phyloP scores from a whole-genome alignment of 116 monocot species.

The Posidonia oceanica region DNA sequence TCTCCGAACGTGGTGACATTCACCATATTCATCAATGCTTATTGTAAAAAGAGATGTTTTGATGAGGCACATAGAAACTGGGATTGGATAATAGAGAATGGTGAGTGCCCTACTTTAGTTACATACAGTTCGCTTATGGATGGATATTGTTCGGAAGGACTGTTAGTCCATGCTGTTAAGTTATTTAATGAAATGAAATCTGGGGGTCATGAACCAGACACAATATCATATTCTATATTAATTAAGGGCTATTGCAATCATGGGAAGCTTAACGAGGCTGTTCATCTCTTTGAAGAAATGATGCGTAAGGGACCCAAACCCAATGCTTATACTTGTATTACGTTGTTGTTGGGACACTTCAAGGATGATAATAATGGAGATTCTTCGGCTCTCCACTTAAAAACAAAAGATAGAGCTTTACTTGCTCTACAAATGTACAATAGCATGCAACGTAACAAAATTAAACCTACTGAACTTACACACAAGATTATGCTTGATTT shows the following conservation, averaged over 20 bases:
- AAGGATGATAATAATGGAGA: not conserved
- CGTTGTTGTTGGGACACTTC: slow-evolving; percentile 1
- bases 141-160: slow-evolving; percentile 18
- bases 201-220: slow-evolving; percentile 5
- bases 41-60: slow-evolving; percentile 11
- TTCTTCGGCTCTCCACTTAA: no score
- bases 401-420: not conserved
- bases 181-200: slow-evolving; percentile 10
- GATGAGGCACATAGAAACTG: slow-evolving; percentile 12
- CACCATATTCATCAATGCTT: slow-evolving; percentile 18
- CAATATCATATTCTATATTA: slow-evolving; percentile 8
- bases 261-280: slow-evolving; percentile 14
- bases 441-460: not conserved
- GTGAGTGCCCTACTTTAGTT: slow-evolving; percentile 15
- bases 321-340: slow-evolving; percentile 15
- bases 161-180: slow-evolving; percentile 7
- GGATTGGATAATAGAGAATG: slow-evolving; percentile 17
- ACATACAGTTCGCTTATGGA: slow-evolving; percentile 23
- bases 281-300: slow-evolving; percentile 14
- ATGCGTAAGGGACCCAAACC: slow-evolving; percentile 13
- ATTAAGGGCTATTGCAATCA: slow-evolving; percentile 12
- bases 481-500: slow-evolving; percentile 1
- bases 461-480: not conserved
- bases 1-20: slow-evolving; percentile 18
- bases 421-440: slow-evolving; percentile 1